Evolutionary conservation across 345 rosid genomes (phyloP).

Genomic region (Garcia nutans): DNA sequence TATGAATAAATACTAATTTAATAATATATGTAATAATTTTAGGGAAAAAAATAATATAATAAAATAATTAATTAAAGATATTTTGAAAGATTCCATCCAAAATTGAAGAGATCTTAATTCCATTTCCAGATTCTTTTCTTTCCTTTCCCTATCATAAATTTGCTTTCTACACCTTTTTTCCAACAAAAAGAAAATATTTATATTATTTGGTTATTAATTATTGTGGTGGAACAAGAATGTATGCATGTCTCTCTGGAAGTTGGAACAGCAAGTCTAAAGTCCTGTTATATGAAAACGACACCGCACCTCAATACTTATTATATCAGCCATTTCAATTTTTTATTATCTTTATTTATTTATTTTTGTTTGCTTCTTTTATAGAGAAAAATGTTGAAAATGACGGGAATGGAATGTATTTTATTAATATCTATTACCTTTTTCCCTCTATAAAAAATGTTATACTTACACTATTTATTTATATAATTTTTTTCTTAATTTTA

Average conservation of each 20-base stretch:
- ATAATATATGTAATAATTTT: too few species aligned
- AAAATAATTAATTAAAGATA: too few species aligned
- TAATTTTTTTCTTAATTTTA: too few species aligned
- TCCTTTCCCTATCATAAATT: conserved; percentile 25
- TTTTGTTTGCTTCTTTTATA: too few species aligned
- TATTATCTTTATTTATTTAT: too few species aligned
- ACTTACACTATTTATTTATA: too few species aligned
- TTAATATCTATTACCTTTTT: too few species aligned
- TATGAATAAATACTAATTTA: too few species aligned
- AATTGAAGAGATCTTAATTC: conserved; percentile 15
- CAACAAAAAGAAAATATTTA: neutral
- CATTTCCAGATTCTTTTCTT: conserved; percentile 9
- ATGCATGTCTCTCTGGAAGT: conserved; percentile 18
- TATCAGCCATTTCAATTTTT: neutral
- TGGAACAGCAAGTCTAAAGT: conserved; percentile 4
- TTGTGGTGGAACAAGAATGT: conserved; percentile 15
- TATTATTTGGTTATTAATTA: neutral
- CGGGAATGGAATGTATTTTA: too few species aligned
- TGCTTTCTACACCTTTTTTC: conserved; percentile 24
- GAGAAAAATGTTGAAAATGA: too few species aligned
- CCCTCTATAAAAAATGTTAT: too few species aligned
- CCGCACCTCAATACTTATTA: neutral
- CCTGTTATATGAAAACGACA: conserved; percentile 12
- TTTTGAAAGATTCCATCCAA: conserved; percentile 18
- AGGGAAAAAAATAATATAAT: too few species aligned